phyloP scores from a whole-genome alignment of 352 stramenopile species.

The Globisporangium parvum region DNA sequence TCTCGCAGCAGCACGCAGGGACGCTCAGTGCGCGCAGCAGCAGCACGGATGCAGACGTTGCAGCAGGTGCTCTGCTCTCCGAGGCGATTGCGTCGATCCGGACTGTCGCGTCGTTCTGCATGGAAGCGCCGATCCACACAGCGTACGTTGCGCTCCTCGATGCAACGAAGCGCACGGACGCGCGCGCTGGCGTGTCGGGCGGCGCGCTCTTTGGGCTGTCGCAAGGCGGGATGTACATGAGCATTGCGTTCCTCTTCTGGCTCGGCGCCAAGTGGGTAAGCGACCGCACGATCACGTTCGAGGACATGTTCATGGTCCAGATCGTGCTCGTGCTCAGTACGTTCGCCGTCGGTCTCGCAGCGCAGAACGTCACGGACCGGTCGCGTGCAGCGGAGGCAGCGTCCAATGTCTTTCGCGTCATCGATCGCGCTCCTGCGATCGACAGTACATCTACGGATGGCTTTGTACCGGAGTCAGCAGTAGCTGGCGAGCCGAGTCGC shows the following conservation, averaged over 20 bases:
- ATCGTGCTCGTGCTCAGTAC: constrained; percentile 32
- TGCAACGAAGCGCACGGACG: constrained; percentile 18
- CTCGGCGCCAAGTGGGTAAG: constrained; percentile 42
- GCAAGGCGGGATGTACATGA: constrained; percentile 46
- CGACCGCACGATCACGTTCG: constrained; percentile 30
- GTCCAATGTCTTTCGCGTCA: background rate
- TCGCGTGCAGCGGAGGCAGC: background rate
- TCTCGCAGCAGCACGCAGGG: constrained; percentile 29
- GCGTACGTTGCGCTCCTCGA: constrained; percentile 21
- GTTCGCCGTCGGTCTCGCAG: constrained; percentile 27
- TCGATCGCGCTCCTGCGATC: background rate
- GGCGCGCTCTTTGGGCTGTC: constrained; percentile 45
- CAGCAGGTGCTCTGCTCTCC: constrained; percentile 29
- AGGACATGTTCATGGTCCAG: constrained; percentile 35
- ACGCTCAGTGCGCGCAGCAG: constrained; percentile 30
- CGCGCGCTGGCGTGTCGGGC: constrained; percentile 24
- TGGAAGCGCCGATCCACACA: constrained; percentile 28
- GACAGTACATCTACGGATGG: background rate
- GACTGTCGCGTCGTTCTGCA: constrained; percentile 33
- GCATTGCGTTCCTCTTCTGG: constrained; percentile 66
- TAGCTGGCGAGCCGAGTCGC: background rate
- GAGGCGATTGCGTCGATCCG: constrained; percentile 49
- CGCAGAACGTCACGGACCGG: constrained; percentile 23
- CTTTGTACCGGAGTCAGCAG: background rate
- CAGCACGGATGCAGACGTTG: constrained; percentile 32